Evolutionary conservation across 129 eudicot genomes (phyloP).

Genomic region (Mikania micrantha): DNA sequence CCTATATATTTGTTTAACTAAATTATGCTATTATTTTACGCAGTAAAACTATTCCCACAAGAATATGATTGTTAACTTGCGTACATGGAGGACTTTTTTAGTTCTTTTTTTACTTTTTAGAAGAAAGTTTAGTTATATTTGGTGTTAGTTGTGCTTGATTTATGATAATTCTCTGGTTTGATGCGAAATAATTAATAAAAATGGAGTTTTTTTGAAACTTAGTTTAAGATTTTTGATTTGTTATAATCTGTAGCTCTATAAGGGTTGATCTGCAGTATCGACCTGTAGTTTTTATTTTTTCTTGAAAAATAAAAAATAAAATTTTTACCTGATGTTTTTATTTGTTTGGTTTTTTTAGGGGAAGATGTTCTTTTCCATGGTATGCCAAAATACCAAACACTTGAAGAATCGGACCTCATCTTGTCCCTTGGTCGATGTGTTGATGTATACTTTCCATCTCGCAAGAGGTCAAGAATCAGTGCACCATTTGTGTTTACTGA

Average conservation of each 20-base stretch:
- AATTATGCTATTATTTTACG: neutral
- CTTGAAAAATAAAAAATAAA: neutral
- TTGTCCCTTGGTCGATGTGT: slow-evolving; percentile 46
- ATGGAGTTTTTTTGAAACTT: neutral
- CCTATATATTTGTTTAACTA: neutral
- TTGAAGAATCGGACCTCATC: slow-evolving; percentile 46
- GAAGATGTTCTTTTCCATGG: slow-evolving; percentile 50
- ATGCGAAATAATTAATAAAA: neutral
- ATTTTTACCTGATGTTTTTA: neutral
- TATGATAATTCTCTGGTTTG: neutral
- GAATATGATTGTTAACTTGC: neutral
- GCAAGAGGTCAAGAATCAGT: slow-evolving; percentile 56
- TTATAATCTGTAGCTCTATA: neutral
- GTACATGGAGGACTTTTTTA: neutral
- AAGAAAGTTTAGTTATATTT: neutral
- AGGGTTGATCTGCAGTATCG: neutral
- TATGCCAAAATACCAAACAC: slow-evolving; percentile 54
- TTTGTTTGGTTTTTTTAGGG: slow-evolving; percentile 34
- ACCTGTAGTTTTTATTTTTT: neutral
- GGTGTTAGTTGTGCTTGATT: slow-evolving; percentile 1
- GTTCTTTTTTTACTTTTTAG: neutral
- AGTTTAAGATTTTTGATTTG: neutral
- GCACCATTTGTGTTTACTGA: slow-evolving; percentile 48
- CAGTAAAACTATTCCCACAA: neutral
- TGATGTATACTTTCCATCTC: slow-evolving; percentile 46